phyloP scores from a whole-genome alignment of 257 asterid genomes.

The Ballota nigra region DNA sequence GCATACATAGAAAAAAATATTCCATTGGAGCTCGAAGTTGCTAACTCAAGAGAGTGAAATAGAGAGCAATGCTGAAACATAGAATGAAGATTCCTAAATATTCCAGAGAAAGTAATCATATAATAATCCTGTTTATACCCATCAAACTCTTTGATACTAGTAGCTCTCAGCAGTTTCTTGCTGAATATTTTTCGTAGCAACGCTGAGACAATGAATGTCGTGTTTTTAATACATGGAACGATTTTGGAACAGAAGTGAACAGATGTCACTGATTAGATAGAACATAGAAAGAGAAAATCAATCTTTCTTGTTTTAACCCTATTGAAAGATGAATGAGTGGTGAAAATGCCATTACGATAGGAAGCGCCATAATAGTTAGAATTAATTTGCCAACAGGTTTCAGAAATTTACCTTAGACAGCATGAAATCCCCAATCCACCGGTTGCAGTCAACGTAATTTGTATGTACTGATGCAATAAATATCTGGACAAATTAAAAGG shows the following conservation, averaged over 20 bases:
- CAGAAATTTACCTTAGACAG: conserved; percentile 72
- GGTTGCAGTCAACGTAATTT: conserved; percentile 91
- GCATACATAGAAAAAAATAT: conserved; percentile 27
- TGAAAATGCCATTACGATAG: conserved; percentile 4
- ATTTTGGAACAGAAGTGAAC: background rate
- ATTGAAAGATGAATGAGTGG: conserved; percentile 14
- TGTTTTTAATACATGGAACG: background rate
- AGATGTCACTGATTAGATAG: background rate
- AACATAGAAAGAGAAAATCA: background rate
- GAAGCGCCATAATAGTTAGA: background rate
- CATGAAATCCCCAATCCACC: conserved; percentile 96
- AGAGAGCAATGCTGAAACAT: background rate
- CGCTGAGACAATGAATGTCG: background rate
- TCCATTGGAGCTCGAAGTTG: background rate
- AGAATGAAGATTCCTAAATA: background rate
- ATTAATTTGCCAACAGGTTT: background rate
- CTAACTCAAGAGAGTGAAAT: background rate
- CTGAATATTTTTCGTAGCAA: background rate
- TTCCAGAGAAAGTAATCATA: background rate
- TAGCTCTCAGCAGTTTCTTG: background rate
- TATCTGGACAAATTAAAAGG: conserved; percentile 37
- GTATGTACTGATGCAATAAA: conserved; percentile 93
- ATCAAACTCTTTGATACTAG: background rate
- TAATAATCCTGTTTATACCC: background rate
- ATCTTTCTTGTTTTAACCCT: background rate